phyloP scores from a whole-genome alignment of 1,139 yeast species.

The Geotrichum cucujoidarum region DNA sequence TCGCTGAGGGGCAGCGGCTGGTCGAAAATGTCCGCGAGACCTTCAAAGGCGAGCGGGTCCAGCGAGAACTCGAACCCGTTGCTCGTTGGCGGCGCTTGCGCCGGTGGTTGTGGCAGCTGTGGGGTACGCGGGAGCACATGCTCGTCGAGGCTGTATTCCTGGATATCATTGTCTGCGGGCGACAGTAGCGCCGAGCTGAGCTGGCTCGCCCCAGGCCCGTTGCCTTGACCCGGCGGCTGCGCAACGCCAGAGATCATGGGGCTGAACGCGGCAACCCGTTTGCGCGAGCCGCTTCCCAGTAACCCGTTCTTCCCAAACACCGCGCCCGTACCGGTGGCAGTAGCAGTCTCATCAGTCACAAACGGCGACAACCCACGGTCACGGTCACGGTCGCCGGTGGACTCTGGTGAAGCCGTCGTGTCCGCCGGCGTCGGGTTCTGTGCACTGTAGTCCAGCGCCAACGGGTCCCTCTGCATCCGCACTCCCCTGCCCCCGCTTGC shows the following conservation, averaged over 20 bases:
- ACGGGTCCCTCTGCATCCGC: slow-evolving; percentile 6
- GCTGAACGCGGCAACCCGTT: slow-evolving; percentile 16
- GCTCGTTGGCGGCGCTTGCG: slow-evolving; percentile 2
- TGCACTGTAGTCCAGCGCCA: slow-evolving; percentile 7
- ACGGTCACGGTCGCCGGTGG: slow-evolving; percentile 18
- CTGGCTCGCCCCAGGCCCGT: neutral
- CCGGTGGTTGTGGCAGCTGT: neutral
- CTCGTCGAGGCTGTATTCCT: slow-evolving; percentile 12
- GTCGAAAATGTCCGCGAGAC: slow-evolving; percentile 22
- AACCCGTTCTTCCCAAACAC: too few species aligned
- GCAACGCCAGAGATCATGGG: slow-evolving; percentile 18
- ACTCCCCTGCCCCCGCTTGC: neutral
- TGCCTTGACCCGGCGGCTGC: neutral
- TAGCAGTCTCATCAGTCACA: too few species aligned
- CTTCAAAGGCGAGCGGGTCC: slow-evolving; percentile 34
- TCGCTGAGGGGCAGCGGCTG: slow-evolving; percentile 3
- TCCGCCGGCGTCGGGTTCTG: slow-evolving; percentile 25
- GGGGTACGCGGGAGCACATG: slow-evolving; percentile 1
- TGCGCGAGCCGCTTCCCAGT: slow-evolving; percentile 3
- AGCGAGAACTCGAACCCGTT: slow-evolving; percentile 31
- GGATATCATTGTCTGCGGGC: slow-evolving; percentile 16
- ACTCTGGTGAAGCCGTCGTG: slow-evolving; percentile 25
- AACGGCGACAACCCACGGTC: slow-evolving; percentile 20
- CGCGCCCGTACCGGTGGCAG: too few species aligned
- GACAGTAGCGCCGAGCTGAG: slow-evolving; percentile 13